Evolutionary conservation across 257 asterid species (phyloP).

Genomic region (Thymus mandschuricus): DNA sequence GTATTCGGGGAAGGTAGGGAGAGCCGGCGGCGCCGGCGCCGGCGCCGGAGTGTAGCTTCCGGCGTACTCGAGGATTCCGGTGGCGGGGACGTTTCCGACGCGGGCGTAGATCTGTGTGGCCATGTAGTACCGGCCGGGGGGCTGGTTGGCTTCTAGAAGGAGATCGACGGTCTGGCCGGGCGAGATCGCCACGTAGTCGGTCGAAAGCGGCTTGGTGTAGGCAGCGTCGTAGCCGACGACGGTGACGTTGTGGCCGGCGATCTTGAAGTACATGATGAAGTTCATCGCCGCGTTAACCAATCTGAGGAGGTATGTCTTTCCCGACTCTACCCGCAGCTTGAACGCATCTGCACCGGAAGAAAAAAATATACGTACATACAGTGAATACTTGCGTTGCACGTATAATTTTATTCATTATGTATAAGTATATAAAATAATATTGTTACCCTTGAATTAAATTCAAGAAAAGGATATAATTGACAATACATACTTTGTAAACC

Average conservation of each 20-base stretch:
- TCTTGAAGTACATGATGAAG: constrained; percentile 12
- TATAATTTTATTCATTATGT: no score
- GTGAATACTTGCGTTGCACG: no score
- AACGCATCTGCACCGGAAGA: constrained; percentile 25
- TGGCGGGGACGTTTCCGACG: constrained; percentile 38
- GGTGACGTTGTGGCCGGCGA: constrained; percentile 25
- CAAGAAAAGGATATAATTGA: no score
- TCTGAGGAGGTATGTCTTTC: constrained; percentile 14
- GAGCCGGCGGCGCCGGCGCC: constrained; percentile 21
- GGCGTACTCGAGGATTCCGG: constrained; percentile 41
- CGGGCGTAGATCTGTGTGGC: constrained; percentile 44
- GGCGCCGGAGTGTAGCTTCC: constrained; percentile 41
- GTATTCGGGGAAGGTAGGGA: constrained; percentile 37
- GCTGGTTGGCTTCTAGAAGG: constrained; percentile 51
- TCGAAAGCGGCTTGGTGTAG: not conserved
- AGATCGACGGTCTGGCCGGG: constrained; percentile 73
- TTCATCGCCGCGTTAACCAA: constrained; percentile 20
- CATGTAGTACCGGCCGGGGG: constrained; percentile 56
- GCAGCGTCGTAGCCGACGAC: constrained; percentile 22
- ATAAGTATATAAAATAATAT: no score
- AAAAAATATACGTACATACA: no score
- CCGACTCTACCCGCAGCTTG: no score
- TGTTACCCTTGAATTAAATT: no score
- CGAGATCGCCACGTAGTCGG: constrained; percentile 47
- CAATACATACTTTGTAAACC: no score